A percentile compares a stretch with the other conserved stretches of the same genome.
phyloP scores from a whole-genome alignment of 352 stramenopile genomes.

The Phytophthora foliorum region DNA sequence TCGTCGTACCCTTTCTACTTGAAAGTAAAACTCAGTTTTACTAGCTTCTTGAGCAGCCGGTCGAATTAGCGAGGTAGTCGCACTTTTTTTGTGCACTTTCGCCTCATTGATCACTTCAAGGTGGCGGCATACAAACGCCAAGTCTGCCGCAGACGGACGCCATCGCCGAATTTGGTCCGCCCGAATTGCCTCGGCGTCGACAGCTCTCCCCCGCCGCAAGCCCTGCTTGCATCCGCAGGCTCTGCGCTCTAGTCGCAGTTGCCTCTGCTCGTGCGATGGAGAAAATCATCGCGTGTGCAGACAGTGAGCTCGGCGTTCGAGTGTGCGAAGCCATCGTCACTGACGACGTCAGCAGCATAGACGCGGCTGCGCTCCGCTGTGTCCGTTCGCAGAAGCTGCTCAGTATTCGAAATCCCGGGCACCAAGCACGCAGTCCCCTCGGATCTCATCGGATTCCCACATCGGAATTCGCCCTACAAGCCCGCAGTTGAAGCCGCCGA shows the following conservation, averaged over 20 bases:
- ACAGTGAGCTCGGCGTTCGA: slow-evolving; percentile 1
- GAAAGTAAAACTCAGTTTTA: too few species aligned
- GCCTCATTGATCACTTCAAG: slow-evolving; percentile 10
- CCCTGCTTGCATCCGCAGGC: not conserved
- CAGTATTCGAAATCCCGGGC: not conserved
- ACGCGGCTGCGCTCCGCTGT: not conserved
- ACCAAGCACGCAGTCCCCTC: too few species aligned
- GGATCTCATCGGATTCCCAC: not conserved
- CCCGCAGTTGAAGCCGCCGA: not conserved
- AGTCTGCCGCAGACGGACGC: slow-evolving; percentile 10
- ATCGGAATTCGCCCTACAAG: slow-evolving; percentile 9
- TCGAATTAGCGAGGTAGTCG: not conserved
- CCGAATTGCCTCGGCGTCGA: not conserved
- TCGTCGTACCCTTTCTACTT: too few species aligned
- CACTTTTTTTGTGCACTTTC: not conserved
- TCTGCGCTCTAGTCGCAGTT: not conserved
- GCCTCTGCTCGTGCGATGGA: not conserved
- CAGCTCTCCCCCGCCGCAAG: not conserved
- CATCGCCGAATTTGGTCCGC: not conserved
- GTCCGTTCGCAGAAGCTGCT: slow-evolving; percentile 5
- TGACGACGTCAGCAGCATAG: slow-evolving; percentile 9
- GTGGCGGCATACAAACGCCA: slow-evolving; percentile 21
- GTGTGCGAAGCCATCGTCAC: too few species aligned
- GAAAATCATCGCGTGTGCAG: slow-evolving; percentile 1
- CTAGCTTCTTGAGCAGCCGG: too few species aligned